Evolutionary conservation across 2,329 filamentous ascomycete genomes (phyloP).

Genomic region (Beauveria asiatica): DNA sequence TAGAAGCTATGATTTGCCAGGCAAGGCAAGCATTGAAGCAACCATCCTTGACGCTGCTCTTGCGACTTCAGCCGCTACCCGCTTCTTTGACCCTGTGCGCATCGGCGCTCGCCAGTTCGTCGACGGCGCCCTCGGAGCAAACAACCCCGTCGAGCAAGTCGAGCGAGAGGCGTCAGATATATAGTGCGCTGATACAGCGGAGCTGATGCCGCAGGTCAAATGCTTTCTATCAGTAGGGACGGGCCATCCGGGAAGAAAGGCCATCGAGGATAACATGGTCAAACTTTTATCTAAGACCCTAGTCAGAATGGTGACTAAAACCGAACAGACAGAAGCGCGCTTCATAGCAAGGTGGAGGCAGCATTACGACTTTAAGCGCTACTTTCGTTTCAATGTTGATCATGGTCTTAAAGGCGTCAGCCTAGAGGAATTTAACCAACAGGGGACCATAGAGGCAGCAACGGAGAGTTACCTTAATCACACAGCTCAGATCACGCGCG

Average conservation of each 20-base stretch:
- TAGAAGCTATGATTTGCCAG: slow-evolving; percentile 8
- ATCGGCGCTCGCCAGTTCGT: slow-evolving; percentile 21
- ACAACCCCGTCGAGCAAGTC: neutral
- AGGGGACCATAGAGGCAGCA: neutral
- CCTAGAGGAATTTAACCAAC: neutral
- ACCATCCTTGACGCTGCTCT: slow-evolving; percentile 13
- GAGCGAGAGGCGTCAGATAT: slow-evolving; percentile 1
- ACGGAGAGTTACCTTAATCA: neutral
- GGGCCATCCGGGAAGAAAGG: neutral
- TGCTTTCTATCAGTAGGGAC: neutral
- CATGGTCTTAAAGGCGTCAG: neutral
- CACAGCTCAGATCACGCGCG: neutral
- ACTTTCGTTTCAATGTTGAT: neutral
- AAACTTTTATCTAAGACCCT: neutral
- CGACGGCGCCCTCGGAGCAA: slow-evolving; percentile 20
- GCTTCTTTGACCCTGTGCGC: slow-evolving; percentile 17
- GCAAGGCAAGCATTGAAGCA: neutral
- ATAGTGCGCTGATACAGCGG: neutral
- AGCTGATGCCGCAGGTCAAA: neutral
- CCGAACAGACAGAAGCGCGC: neutral
- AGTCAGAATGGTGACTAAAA: neutral
- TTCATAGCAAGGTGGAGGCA: neutral
- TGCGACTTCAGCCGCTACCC: slow-evolving; percentile 16
- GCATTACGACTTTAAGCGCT: neutral
- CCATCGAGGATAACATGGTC: neutral